Conservation (phyloP, 2,329 filamentous ascomycete genomes). For the Xylaria sp. region DNA sequence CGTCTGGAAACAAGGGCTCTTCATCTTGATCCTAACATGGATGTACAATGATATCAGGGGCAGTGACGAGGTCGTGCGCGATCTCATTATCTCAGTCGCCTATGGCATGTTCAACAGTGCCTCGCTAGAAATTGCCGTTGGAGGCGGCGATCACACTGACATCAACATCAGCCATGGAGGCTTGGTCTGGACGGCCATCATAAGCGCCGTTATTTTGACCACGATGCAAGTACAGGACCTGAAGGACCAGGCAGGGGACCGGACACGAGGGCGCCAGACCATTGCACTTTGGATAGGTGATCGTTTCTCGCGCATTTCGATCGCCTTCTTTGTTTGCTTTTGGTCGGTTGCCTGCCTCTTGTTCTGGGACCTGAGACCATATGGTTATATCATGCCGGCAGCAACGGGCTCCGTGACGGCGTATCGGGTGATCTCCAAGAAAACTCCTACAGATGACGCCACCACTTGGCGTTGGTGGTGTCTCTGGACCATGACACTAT, state of each 20-base stretch:
- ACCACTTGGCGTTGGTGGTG: constrained; percentile 39
- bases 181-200: constrained; percentile 40
- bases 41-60: constrained; percentile 47
- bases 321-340: constrained; percentile 39
- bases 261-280: constrained; percentile 41
- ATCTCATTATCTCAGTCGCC: constrained; percentile 42
- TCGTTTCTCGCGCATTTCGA: constrained; percentile 34
- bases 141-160: constrained; percentile 35
- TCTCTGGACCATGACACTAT: constrained; percentile 39
- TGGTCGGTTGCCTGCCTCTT: constrained; percentile 37
- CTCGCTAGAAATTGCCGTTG: constrained; percentile 41
- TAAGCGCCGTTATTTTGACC: constrained; percentile 44
- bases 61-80: constrained; percentile 42
- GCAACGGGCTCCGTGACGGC: constrained; percentile 30
- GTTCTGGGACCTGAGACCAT: constrained; percentile 37
- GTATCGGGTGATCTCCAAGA: constrained; percentile 32
- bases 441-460: constrained; percentile 35
- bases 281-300: constrained; percentile 44
- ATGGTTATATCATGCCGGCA: constrained; percentile 29
- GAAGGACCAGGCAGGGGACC: constrained; percentile 45
- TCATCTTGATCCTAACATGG: constrained; percentile 42
- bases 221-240: constrained; percentile 47
- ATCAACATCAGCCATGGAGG: constrained; percentile 36
- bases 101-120: constrained; percentile 45
- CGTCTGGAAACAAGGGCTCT: constrained; percentile 40